Base-by-base conservation (phyloP, 176 grass and related monocot genomes). In the Rhynchospora tenuis region DNA sequence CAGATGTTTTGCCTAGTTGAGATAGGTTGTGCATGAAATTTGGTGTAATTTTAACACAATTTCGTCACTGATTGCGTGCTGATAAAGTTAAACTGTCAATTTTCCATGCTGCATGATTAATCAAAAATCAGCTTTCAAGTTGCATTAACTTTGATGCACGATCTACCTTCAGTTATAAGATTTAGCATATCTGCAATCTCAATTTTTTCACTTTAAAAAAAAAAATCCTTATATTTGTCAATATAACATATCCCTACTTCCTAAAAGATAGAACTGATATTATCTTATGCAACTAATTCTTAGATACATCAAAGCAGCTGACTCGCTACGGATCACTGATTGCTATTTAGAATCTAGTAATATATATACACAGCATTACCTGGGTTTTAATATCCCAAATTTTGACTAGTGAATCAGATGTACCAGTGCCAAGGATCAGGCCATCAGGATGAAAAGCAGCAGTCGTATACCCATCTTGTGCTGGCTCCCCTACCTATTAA, bases 311-410 rank as follows among this genome's bases (percentile, higher is more conserved):
- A 38, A 38, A 38, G 33, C 33, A 38, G 3, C 33, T 38, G 33
- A 38, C 33, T 38, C 2, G 2, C 33, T 38, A 38, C 55, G 13
- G 9, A 77, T 46, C 19, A 45, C 61, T 61, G 12, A 87, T 85
- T 24, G 71, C 28, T 42, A 42, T 82, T 52, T 62, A 78, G 23
- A 76, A 81, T 48, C 5, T 55, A 80, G 17, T 54, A 59, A 63
- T 19, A 46, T 66, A 63, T 19, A 46, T 66, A 33, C 62, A 81
- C 46, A 46, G 22, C 16, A 65, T 71, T 72, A 99, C 97, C 93
- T 99, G 97, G 72, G 97, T 93, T 76, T 99, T 99, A 12, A 99
- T 93, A 85, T 99, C 97, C 97, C 97, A 99, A 90, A 99, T 99
- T 90, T 90, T 99, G 60, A 92, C 97, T 60, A 93, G 60, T 42